These are phyloP conservation scores for Candida hispaniensis DNA, from an alignment of 805 yeast species.

Conservation along the genomic window DNA sequence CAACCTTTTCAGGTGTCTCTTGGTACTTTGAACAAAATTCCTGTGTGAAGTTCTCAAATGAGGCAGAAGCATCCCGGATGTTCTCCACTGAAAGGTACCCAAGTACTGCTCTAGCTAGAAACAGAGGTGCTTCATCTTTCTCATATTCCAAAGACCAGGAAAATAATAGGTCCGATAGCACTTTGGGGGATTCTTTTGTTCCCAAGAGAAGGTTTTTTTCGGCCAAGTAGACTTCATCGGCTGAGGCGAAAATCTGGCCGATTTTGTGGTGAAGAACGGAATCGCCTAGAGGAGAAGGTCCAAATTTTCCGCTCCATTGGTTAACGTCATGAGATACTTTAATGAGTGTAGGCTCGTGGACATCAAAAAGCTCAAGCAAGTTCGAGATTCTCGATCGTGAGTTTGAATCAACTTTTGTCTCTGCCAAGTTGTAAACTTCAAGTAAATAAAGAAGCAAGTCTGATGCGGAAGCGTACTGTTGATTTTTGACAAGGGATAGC, in stretches of 20 bases:
- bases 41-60: slow-evolving; percentile 28
- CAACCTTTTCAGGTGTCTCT: slow-evolving; percentile 17
- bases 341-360: slow-evolving; percentile 49
- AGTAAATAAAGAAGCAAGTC: slow-evolving; percentile 65
- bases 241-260: slow-evolving; percentile 48
- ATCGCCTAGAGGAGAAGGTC: slow-evolving; percentile 55
- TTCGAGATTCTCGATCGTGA: slow-evolving; percentile 39
- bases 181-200: slow-evolving; percentile 38
- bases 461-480: slow-evolving; percentile 70
- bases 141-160: slow-evolving; percentile 37
- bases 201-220: slow-evolving; percentile 65
- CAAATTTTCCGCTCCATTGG: slow-evolving; percentile 47
- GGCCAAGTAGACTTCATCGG: slow-evolving; percentile 48
- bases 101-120: slow-evolving; percentile 50
- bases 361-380: slow-evolving; percentile 35
- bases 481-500: slow-evolving; percentile 50
- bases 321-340: slow-evolving; percentile 57
- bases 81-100: slow-evolving; percentile 65
- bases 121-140: slow-evolving; percentile 28
- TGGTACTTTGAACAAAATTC: slow-evolving; percentile 31
- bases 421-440: slow-evolving; percentile 52
- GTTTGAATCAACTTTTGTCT: slow-evolving; percentile 33
- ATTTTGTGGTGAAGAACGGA: slow-evolving; percentile 61
- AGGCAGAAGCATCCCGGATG: slow-evolving; percentile 41
- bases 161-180: slow-evolving; percentile 39